Evolutionary conservation across 441 rosid genomes (phyloP).

Genomic region (Kokia cookei): DNA sequence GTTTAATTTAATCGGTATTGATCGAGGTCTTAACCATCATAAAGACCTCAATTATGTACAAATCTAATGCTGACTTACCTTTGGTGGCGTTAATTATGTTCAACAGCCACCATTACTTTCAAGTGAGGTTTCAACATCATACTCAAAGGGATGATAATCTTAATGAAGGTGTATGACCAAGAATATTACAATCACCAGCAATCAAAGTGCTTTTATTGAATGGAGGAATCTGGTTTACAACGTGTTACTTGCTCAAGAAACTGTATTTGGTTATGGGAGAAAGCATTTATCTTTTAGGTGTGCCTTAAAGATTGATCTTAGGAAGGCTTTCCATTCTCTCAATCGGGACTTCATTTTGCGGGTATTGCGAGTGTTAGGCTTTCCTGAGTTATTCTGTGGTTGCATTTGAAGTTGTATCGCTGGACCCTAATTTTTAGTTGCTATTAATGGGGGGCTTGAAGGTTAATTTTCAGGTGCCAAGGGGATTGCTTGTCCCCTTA

Average conservation of each 20-base stretch:
- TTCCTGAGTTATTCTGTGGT: background rate
- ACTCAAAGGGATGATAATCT: no score
- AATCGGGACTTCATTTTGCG: no score
- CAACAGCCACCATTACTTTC: background rate
- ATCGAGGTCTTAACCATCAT: background rate
- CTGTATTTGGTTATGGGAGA: background rate
- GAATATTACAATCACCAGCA: background rate
- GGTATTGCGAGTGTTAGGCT: background rate
- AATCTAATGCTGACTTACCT: background rate
- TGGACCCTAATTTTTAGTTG: background rate
- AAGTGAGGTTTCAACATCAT: background rate
- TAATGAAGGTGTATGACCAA: no score
- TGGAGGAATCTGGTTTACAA: background rate
- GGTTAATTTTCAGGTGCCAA: no score
- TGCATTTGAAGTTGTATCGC: background rate
- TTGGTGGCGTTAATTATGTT: background rate
- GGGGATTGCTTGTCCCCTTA: background rate
- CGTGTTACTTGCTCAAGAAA: background rate
- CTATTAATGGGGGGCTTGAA: background rate
- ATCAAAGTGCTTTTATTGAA: background rate
- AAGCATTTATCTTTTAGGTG: background rate
- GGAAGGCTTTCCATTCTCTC: background rate
- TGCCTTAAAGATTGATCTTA: background rate
- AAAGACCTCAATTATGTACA: background rate
- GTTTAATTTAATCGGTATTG: background rate